Base-by-base conservation (phyloP, 2,329 filamentous ascomycete genomes). In the Alternaria brassicicola region DNA sequence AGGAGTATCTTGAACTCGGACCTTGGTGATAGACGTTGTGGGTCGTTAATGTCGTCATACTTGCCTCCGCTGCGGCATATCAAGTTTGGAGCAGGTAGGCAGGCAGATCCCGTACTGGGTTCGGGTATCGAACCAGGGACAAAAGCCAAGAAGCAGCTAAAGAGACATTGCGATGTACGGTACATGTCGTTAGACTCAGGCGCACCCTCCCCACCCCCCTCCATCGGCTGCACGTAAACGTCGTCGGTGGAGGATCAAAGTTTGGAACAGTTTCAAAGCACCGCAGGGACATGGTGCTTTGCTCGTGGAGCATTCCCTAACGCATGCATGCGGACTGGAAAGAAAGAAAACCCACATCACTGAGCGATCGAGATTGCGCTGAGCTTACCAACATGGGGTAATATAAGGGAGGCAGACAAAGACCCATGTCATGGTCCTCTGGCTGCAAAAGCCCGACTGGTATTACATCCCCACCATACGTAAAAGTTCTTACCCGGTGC, bases 311-410 rank as follows among this genome's bases (percentile, higher is more conserved):
- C 55, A 39, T 36, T 38, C 50, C 52, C 42, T 17, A 43, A 35
- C 45, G 39, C 31, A 46, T 36, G 48, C 49, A 52, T 51, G 49
- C 48, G 52, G 53, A 61, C 52, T 41, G 42, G 23, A 54, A 57
- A 35, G n/a, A 56, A 51, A 55, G 39, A 57, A 57, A 53, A 17
- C 31, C 42, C 28, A 41, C 52, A 35, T 45, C 45, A 45, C 19
- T 50, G 51, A 48, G 39, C 42, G 55, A 54, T 50, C 48, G 39
- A 55, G 31, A 47, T 52, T 52, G 47, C 56, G 35, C 41, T 49
- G 51, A 36, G 57, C 57, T 61, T 61, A 58, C 60, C 54, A 58
- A 56, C 49, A 56, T 52, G 45, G 56, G 49, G 19, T 54, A 55
- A 43, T 42, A 25, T 25, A 26, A 49, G 28, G 15, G 43, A 23